Conservation (phyloP, 208 protist species). For the Crithidia bombi region DNA sequence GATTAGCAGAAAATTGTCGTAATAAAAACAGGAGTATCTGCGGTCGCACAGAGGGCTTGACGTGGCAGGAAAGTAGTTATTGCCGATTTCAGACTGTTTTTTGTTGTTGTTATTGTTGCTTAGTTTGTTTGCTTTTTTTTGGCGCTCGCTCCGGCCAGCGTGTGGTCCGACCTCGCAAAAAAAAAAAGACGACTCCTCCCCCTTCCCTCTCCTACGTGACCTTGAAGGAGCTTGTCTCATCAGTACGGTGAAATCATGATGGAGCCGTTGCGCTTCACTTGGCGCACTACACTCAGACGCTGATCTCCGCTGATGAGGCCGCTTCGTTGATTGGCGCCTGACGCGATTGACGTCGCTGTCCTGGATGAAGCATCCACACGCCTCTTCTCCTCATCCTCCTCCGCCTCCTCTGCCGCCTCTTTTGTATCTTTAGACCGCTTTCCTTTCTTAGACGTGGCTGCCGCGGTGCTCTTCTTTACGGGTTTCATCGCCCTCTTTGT, state of each 20-base stretch:
- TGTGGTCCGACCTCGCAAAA: not conserved
- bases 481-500: not conserved
- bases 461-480: not conserved
- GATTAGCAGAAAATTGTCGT: too few species aligned
- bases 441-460: not conserved
- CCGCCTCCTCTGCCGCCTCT: not conserved
- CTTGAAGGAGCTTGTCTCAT: not conserved
- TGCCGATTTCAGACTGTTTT: not conserved
- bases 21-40: too few species aligned
- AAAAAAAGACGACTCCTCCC: not conserved
- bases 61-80: too few species aligned
- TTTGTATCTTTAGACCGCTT: not conserved
- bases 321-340: not conserved
- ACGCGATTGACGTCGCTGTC: not conserved
- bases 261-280: constrained; percentile 26
- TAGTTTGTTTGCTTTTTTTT: too few species aligned
- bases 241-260: constrained; percentile 31
- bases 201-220: too few species aligned
- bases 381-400: not conserved
- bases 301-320: constrained; percentile 23
- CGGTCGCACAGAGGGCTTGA: too few species aligned
- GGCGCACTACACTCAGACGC: constrained; percentile 25
- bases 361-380: not conserved
- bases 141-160: too few species aligned
- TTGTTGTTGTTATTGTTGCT: not conserved